Percentiles rank a stretch among this genome's conserved stretches.
These are phyloP conservation scores for Metschnikowia orientalis DNA, from an alignment of 805 yeast genomes.

Conservation along the genomic window DNA sequence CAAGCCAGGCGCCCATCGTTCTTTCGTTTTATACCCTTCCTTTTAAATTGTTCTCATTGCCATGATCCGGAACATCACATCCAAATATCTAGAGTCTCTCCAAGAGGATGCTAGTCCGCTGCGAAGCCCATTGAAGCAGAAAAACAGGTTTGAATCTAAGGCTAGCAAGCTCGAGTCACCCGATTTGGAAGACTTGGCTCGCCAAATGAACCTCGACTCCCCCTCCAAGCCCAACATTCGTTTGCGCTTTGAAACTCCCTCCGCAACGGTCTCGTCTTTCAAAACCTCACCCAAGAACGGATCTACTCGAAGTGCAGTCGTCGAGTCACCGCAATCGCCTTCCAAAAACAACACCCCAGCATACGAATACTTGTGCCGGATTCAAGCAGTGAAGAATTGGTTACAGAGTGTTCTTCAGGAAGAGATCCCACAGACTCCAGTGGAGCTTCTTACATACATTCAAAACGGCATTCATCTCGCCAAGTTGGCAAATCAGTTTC, in stretches of 20 bases:
- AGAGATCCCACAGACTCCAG: constrained; percentile 48
- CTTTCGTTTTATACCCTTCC: no score
- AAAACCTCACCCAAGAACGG: constrained; percentile 25
- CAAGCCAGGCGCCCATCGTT: no score
- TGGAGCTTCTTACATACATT: constrained; percentile 59
- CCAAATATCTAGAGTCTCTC: constrained; percentile 33
- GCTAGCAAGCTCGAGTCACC: constrained; percentile 18
- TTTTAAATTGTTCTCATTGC: no score
- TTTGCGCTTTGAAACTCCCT: constrained; percentile 36
- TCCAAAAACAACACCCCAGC: constrained; percentile 28
- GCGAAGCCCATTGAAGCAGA: constrained; percentile 29
- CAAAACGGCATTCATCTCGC: constrained; percentile 87
- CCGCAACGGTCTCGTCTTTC: constrained; percentile 41
- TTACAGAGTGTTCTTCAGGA: constrained; percentile 60
- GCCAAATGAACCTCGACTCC: constrained; percentile 30
- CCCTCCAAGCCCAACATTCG: constrained; percentile 25
- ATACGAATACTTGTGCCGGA: constrained; percentile 77
- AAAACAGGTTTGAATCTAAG: constrained; percentile 22
- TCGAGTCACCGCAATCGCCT: neutral
- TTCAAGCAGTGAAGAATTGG: constrained; percentile 80
- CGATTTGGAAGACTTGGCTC: constrained; percentile 38
- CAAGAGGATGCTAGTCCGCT: constrained; percentile 23
- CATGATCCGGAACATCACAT: constrained; percentile 27
- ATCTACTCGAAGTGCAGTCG: constrained; percentile 15
- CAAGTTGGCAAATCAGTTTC: constrained; percentile 64